phyloP scores from a whole-genome alignment of 768 basidiomycete genomes.

The Naganishia onofrii region DNA sequence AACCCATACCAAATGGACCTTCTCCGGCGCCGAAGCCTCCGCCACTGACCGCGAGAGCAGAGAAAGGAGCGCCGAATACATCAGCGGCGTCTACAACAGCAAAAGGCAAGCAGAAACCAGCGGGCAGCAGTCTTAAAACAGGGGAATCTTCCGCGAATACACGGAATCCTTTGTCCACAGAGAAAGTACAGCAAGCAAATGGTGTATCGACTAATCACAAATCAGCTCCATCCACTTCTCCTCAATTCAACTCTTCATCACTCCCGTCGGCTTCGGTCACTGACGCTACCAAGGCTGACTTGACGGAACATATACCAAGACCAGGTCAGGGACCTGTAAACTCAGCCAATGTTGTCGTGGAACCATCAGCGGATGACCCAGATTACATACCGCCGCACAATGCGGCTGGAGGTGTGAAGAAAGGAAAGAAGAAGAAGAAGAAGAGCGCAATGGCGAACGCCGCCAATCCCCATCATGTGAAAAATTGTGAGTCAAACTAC shows the following conservation, averaged over 20 bases:
- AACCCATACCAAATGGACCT: not conserved
- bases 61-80: not conserved
- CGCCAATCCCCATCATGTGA: slow-evolving; percentile 89
- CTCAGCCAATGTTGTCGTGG: slow-evolving; percentile 11
- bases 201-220: not conserved
- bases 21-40: not conserved
- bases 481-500: slow-evolving; percentile 61
- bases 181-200: slow-evolving; percentile 10
- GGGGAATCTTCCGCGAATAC: not conserved
- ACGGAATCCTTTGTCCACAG: not conserved
- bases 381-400: slow-evolving; percentile 10
- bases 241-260: not conserved
- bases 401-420: slow-evolving; percentile 33
- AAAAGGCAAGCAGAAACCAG: not conserved
- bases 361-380: slow-evolving; percentile 23
- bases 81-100: not conserved
- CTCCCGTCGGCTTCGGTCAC: not conserved
- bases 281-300: not conserved
- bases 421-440: slow-evolving; percentile 83
- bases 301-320: not conserved
- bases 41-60: not conserved
- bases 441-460: slow-evolving; percentile 84
- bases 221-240: not conserved
- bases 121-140: not conserved
- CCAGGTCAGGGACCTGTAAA: not conserved